These are phyloP conservation scores for Plectosphaerella sp. DNA, from an alignment of 2,329 filamentous ascomycete genomes.

Conservation along the genomic window DNA sequence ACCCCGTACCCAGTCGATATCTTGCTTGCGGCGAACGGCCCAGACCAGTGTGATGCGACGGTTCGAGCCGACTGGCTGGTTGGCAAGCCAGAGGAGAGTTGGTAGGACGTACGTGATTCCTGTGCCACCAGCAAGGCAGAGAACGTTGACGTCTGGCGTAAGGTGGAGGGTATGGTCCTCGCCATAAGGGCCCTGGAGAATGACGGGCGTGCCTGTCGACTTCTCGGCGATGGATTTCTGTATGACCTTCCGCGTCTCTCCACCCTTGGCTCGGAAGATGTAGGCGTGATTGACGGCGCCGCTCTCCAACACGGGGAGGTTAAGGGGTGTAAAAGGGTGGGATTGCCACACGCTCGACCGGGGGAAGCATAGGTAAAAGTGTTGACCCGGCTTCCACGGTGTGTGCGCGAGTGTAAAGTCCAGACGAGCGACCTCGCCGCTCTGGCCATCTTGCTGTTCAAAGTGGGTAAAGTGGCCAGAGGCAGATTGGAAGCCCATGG, in stretches of 20 bases:
- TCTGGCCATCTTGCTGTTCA: constrained; percentile 36
- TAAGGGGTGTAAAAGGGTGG: constrained; percentile 65
- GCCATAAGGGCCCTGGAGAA: constrained; percentile 62
- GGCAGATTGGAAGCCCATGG: constrained; percentile 49
- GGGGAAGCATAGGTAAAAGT: constrained; percentile 67
- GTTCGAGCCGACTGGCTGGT: not conserved
- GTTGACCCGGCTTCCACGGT: constrained; percentile 62
- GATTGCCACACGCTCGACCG: constrained; percentile 66
- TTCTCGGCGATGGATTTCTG: constrained; percentile 35
- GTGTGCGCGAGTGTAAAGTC: constrained; percentile 60
- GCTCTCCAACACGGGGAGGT: constrained; percentile 37
- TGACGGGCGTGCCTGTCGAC: constrained; percentile 42
- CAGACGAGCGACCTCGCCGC: constrained; percentile 60
- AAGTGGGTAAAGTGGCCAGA: constrained; percentile 47
- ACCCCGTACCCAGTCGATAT: constrained; percentile 1
- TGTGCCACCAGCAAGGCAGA: constrained; percentile 32
- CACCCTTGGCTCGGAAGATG: constrained; percentile 52
- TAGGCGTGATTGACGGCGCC: constrained; percentile 47
- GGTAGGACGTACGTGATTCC: not conserved
- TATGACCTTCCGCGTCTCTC: constrained; percentile 48
- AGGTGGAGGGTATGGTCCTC: constrained; percentile 34
- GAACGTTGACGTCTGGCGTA: constrained; percentile 29
- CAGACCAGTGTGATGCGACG: not conserved
- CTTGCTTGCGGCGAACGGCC: not conserved
- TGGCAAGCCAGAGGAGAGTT: not conserved